Evolutionary conservation across 1,284 basidiomycete species (phyloP).

Genomic region (Phenoliferia sp.): DNA sequence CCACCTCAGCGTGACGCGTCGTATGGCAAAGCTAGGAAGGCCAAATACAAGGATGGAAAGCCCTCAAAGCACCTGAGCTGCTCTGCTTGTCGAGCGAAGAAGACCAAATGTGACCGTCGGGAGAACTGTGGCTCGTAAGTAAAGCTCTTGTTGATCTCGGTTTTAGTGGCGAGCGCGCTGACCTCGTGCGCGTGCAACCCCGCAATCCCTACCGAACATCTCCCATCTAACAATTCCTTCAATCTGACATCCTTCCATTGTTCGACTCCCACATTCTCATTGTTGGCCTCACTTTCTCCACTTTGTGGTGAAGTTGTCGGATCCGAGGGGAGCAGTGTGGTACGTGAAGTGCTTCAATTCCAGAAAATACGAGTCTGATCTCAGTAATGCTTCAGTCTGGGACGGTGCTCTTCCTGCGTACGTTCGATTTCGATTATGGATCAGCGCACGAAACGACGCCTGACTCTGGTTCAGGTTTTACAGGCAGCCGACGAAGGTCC

Average conservation of each 20-base stretch:
- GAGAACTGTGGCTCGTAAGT: not conserved
- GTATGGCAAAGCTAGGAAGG: not conserved
- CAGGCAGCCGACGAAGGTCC: not conserved
- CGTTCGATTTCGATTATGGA: not conserved
- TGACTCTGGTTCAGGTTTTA: not conserved
- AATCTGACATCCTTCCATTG: too few species aligned
- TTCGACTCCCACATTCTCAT: too few species aligned
- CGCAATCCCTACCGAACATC: too few species aligned
- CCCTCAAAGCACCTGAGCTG: not conserved
- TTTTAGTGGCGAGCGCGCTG: too few species aligned
- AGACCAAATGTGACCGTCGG: not conserved
- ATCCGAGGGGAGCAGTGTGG: not conserved
- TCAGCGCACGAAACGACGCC: not conserved
- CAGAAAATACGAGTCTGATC: not conserved
- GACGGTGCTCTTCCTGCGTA: not conserved
- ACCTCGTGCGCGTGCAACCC: too few species aligned
- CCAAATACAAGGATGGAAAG: not conserved
- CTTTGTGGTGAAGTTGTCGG: too few species aligned
- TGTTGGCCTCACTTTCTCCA: too few species aligned
- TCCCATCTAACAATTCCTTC: too few species aligned
- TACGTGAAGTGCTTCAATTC: not conserved
- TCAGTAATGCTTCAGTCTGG: not conserved
- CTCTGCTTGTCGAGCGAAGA: not conserved
- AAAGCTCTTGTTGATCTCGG: not conserved
- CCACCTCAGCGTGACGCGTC: too few species aligned